These are phyloP conservation scores for Pichia cactophila DNA, from an alignment of 1,139 yeast species.

Conservation along the genomic window DNA sequence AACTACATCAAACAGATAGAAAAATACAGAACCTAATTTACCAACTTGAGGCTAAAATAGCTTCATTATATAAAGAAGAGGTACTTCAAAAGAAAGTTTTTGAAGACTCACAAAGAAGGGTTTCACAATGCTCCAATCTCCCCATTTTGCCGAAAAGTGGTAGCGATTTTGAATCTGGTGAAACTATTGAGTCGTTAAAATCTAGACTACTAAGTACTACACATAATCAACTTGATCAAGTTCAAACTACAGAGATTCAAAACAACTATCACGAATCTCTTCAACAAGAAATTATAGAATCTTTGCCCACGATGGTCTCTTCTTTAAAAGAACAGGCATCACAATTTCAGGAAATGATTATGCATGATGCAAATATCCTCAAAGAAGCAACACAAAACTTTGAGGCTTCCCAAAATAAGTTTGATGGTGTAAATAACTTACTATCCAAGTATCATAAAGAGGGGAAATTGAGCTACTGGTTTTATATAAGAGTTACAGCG, in stretches of 20 bases:
- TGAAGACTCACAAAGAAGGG: not conserved
- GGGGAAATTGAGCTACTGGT: constrained; percentile 27
- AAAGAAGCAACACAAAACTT: constrained; percentile 28
- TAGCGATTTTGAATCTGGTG: constrained; percentile 6
- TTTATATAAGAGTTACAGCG: constrained; percentile 23
- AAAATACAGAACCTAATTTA: constrained; percentile 12
- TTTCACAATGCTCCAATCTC: not conserved
- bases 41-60: constrained; percentile 14
- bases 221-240: constrained; percentile 20
- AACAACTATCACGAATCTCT: constrained; percentile 26
- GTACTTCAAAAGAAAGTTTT: constrained; percentile 4
- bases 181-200: constrained; percentile 21
- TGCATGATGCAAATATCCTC: constrained; percentile 25
- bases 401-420: constrained; percentile 24
- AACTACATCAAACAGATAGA: constrained; percentile 13
- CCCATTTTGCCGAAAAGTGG: not conserved
- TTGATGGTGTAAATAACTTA: constrained; percentile 21
- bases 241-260: constrained; percentile 18
- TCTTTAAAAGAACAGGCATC: constrained; percentile 25
- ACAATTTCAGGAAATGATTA: constrained; percentile 26
- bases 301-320: constrained; percentile 25
- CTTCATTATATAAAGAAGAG: not conserved
- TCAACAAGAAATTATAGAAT: constrained; percentile 27
- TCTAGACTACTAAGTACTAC: constrained; percentile 20
- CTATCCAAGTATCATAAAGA: constrained; percentile 25